phyloP scores from a whole-genome alignment of 2,329 filamentous ascomycete genomes.

The Plenodomus biglobosus region DNA sequence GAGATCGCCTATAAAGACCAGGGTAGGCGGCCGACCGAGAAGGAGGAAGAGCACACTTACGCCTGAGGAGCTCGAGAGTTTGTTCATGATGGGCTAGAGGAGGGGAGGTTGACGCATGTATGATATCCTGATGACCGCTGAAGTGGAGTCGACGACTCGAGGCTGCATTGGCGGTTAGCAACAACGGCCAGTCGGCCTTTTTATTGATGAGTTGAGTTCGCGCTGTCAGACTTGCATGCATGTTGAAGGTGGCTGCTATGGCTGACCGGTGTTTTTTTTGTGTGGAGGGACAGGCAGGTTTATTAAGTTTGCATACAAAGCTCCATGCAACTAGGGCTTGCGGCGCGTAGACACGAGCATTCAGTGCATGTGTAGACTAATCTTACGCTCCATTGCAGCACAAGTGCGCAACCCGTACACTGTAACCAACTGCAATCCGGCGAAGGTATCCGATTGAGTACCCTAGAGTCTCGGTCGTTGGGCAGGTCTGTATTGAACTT shows the following conservation, averaged over 20 bases:
- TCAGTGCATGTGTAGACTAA: not conserved
- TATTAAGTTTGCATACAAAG: slow-evolving; percentile 12
- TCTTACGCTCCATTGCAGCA: not conserved
- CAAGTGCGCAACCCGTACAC: too few relatives aligned
- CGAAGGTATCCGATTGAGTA: not conserved
- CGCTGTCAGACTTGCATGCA: slow-evolving; percentile 4
- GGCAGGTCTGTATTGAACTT: not conserved
- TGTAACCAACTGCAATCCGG: not conserved
- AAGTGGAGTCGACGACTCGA: slow-evolving; percentile 10
- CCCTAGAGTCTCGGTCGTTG: not conserved
- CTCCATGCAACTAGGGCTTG: slow-evolving; percentile 6
- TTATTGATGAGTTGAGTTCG: slow-evolving; percentile 1
- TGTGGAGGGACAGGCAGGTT: slow-evolving; percentile 7
- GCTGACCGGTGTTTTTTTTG: slow-evolving; percentile 3
- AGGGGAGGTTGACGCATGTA: slow-evolving; percentile 1
- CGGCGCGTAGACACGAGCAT: slow-evolving; percentile 10
- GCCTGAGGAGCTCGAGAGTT: slow-evolving; percentile 68
- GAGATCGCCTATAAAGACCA: slow-evolving; percentile 46
- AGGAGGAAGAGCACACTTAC: slow-evolving; percentile 73
- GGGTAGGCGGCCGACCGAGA: slow-evolving; percentile 59
- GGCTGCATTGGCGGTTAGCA: slow-evolving; percentile 10
- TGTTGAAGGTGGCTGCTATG: slow-evolving; percentile 12
- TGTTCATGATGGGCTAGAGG: slow-evolving; percentile 36
- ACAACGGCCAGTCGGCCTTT: slow-evolving; percentile 11
- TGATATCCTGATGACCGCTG: slow-evolving; percentile 2